These are phyloP conservation scores for Amesomyces nigricolor DNA, from an alignment of 2,329 filamentous ascomycete genomes.

Conservation along the genomic window DNA sequence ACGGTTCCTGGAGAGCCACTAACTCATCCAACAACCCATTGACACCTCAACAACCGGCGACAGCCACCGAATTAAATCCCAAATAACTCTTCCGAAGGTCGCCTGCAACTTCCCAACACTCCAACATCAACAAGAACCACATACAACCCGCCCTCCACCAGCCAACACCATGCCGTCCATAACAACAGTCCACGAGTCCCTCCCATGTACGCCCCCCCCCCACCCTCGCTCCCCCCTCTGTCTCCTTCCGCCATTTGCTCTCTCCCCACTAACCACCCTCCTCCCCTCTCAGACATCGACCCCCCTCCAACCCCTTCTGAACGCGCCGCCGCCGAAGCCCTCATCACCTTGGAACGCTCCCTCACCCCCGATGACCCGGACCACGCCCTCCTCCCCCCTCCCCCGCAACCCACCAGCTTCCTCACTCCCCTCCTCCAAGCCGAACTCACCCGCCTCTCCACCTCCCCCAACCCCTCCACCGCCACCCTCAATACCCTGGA, in stretches of 20 bases:
- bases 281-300: slow-evolving; percentile 65
- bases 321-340: slow-evolving; percentile 60
- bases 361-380: slow-evolving; percentile 36
- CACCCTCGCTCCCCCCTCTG: slow-evolving; percentile 8
- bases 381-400: slow-evolving; percentile 56
- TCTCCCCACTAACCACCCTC: slow-evolving; percentile 13
- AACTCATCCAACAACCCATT: not conserved
- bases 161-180: slow-evolving; percentile 56
- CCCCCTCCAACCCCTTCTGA: slow-evolving; percentile 57
- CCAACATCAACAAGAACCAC: not conserved
- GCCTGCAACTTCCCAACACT: not conserved
- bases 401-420: slow-evolving; percentile 42
- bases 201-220: slow-evolving; percentile 59
- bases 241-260: not conserved
- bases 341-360: slow-evolving; percentile 63
- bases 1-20: not conserved
- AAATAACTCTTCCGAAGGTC: too few relatives aligned
- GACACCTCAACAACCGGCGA: too few relatives aligned
- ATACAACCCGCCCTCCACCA: not conserved
- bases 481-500: slow-evolving; percentile 61
- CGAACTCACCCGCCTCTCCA: slow-evolving; percentile 64
- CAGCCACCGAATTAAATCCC: too few relatives aligned
- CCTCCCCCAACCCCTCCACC: slow-evolving; percentile 16
- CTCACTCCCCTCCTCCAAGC: slow-evolving; percentile 62
- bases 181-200: slow-evolving; percentile 67